Evolutionary conservation across 805 yeast genomes (phyloP).

Genomic region (Yamadazyma sp.): DNA sequence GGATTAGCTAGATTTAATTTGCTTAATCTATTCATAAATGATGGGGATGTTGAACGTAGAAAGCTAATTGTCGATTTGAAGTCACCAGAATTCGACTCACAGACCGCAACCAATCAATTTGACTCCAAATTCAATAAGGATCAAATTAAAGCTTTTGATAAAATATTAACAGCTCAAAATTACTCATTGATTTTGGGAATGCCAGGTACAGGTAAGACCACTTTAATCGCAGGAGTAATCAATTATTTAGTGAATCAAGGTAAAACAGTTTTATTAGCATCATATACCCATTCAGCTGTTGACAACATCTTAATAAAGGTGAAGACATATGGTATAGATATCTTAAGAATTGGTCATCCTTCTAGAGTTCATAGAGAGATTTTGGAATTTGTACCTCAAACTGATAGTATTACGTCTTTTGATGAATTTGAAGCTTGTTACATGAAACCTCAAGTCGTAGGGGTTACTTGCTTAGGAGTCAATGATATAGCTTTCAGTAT

Average conservation of each 20-base stretch:
- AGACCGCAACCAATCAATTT: conserved; percentile 6
- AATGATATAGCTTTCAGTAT: conserved; percentile 56
- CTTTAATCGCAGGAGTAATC: conserved; percentile 78
- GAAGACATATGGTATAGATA: conserved; percentile 27
- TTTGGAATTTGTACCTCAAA: conserved; percentile 47
- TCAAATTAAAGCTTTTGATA: conserved; percentile 67
- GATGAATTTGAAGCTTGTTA: conserved; percentile 48
- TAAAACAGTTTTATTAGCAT: conserved; percentile 71
- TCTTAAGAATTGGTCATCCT: conserved; percentile 66
- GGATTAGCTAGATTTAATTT: conserved; percentile 75
- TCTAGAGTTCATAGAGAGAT: conserved; percentile 62
- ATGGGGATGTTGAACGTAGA: conserved; percentile 46
- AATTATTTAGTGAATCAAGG: conserved; percentile 54
- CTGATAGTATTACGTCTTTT: conserved; percentile 29
- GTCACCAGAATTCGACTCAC: conserved; percentile 41
- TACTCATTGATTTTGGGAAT: conserved; percentile 85
- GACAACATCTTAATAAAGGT: conserved; percentile 85
- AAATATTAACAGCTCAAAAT: conserved; percentile 63
- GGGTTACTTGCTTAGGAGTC: conserved; percentile 83
- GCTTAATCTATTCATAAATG: conserved; percentile 57
- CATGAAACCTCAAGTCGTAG: conserved; percentile 68
- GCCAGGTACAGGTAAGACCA: conserved; percentile 86
- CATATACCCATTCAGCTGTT: conserved; percentile 94
- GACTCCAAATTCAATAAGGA: conserved; percentile 55
- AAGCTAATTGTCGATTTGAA: conserved; percentile 52